Conservation (phyloP, 306 rosid genomes). For the Inga oerstediana region DNA sequence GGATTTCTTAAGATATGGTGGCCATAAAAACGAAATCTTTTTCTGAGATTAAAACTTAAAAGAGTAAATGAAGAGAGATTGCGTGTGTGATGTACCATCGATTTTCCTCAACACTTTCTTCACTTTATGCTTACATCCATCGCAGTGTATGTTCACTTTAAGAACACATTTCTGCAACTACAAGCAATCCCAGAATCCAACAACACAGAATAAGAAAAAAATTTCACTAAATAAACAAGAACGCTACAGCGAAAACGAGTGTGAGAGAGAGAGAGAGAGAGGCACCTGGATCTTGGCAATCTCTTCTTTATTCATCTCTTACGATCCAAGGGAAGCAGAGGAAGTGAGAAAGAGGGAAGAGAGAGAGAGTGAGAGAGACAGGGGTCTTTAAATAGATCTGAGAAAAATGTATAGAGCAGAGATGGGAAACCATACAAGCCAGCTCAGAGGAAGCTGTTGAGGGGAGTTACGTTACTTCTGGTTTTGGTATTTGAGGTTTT, state of each 20-base stretch:
- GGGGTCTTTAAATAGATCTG: conserved; percentile 47
- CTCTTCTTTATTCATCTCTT: conserved; percentile 94
- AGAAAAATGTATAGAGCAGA: conserved; percentile 38
- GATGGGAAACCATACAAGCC: background rate
- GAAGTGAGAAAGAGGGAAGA: conserved; percentile 25
- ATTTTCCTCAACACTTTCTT: conserved; percentile 94
- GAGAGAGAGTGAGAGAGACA: background rate
- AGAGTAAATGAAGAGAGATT: background rate
- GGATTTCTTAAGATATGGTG: background rate
- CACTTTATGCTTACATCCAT: conserved; percentile 92
- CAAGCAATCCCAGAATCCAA: conserved; percentile 48
- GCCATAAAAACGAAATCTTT: background rate
- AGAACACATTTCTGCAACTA: conserved; percentile 88
- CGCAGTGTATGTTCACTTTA: conserved; percentile 96
- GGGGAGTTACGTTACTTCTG: background rate
- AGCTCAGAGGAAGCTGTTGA: background rate
- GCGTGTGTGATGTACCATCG: conserved; percentile 57
- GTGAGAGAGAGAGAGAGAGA: background rate
- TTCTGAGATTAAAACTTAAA: background rate
- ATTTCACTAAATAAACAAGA: background rate
- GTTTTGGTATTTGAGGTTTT: background rate
- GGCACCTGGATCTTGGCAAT: conserved; percentile 93
- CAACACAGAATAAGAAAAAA: conserved; percentile 31
- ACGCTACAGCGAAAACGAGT: background rate
- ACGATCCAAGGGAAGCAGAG: conserved; percentile 39